Evolutionary conservation across 768 basidiomycete species (phyloP).

Genomic region (Lepiota brunneoincarnata): DNA sequence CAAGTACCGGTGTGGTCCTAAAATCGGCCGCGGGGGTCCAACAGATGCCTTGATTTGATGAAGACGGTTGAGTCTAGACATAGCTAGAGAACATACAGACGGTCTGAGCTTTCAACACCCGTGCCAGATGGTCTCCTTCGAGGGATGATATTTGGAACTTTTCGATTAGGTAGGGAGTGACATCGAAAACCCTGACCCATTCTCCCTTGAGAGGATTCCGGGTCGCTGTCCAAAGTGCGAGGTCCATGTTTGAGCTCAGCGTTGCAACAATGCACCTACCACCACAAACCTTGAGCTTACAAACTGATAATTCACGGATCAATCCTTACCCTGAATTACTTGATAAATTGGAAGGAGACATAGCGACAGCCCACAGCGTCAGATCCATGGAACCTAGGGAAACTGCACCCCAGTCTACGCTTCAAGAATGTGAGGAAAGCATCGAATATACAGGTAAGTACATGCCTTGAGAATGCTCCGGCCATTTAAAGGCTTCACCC

Average conservation of each 20-base stretch:
- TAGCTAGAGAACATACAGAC: slow-evolving; percentile 40
- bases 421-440: slow-evolving; percentile 2
- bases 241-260: slow-evolving; percentile 73
- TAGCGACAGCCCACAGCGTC: slow-evolving; percentile 50
- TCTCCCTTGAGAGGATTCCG: slow-evolving; percentile 73
- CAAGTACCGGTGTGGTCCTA: slow-evolving; percentile 43
- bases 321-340: slow-evolving; percentile 53
- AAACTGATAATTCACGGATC: not conserved
- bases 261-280: slow-evolving; percentile 65
- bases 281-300: not conserved
- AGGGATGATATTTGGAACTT: slow-evolving; percentile 16
- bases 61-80: not conserved
- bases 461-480: slow-evolving; percentile 48
- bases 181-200: slow-evolving; percentile 64
- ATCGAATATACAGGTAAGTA: not conserved
- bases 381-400: slow-evolving; percentile 75
- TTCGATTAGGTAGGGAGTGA: slow-evolving; percentile 49
- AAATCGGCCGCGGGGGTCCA: slow-evolving; percentile 71
- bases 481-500: slow-evolving; percentile 38
- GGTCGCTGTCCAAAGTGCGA: slow-evolving; percentile 62
- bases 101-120: slow-evolving; percentile 52
- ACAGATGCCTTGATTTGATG: slow-evolving; percentile 46
- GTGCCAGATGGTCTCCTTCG: slow-evolving; percentile 21
- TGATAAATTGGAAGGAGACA: slow-evolving; percentile 69
- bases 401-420: slow-evolving; percentile 62